Conservation (phyloP, 768 basidiomycete species). For the Phylloporus sp. region DNA sequence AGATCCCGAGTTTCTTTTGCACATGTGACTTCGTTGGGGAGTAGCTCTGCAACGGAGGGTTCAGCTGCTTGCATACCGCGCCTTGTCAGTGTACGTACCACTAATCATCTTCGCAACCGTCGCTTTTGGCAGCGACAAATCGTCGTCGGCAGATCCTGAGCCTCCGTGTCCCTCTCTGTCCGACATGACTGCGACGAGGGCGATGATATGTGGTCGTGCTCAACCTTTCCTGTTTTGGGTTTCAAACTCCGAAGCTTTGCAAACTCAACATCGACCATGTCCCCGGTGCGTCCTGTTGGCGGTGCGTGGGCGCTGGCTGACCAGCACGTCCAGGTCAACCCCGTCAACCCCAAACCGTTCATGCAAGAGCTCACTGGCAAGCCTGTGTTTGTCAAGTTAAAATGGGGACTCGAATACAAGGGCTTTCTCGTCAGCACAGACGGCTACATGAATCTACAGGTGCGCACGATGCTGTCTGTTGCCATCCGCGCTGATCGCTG, state of each 20-base stretch:
- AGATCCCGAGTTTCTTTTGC: conserved; percentile 96
- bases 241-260: conserved; percentile 38
- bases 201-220: background rate
- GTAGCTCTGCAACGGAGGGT: conserved; percentile 58
- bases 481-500: background rate
- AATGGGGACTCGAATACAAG: conserved; percentile 99
- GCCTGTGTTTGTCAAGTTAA: conserved; percentile 89
- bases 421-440: conserved; percentile 98
- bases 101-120: conserved; percentile 97
- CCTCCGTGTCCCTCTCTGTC: conserved; percentile 79
- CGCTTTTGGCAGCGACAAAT: conserved; percentile 92
- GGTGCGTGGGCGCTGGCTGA: conserved; percentile 4
- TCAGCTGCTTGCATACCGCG: conserved; percentile 7
- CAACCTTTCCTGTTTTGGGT: conserved; percentile 20
- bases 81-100: conserved; percentile 43
- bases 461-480: conserved; percentile 26
- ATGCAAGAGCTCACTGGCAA: conserved; percentile 98
- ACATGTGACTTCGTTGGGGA: conserved; percentile 83
- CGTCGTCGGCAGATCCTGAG: conserved; percentile 76
- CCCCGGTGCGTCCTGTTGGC: conserved; percentile 9
- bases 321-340: conserved; percentile 58
- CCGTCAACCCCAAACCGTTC: conserved; percentile 99
- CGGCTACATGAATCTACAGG: conserved; percentile 99
- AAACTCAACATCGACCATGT: conserved; percentile 11
- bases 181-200: conserved; percentile 56